Percentiles rank a stretch among this genome's conserved stretches.
Evolutionary conservation across 148 eudicot species (phyloP).

Genomic region (Linanthus parryae): DNA sequence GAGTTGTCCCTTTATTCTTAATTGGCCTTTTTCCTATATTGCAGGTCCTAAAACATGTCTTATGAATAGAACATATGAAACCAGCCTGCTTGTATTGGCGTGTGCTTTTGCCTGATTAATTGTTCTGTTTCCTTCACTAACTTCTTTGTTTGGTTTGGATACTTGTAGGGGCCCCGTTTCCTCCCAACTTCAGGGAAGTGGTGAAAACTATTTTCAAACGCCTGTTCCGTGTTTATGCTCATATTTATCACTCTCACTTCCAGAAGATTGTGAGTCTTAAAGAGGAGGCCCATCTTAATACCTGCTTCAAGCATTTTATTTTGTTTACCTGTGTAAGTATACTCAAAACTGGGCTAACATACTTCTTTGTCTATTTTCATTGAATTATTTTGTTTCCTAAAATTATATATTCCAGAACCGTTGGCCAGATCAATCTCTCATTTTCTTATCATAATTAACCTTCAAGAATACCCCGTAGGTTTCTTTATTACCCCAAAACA

Average conservation of each 20-base stretch:
- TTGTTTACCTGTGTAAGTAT: conserved; percentile 86
- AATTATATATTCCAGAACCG: no score
- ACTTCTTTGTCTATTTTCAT: neutral
- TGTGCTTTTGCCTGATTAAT: no score
- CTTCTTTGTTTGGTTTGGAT: neutral
- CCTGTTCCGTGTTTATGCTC: conserved; percentile 94
- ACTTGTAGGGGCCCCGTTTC: conserved; percentile 87
- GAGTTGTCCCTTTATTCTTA: neutral
- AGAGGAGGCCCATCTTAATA: conserved; percentile 97
- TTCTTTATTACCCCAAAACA: no score
- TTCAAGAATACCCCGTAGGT: no score
- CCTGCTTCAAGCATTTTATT: conserved; percentile 98
- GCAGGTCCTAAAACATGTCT: no score
- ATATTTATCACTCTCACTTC: conserved; percentile 96
- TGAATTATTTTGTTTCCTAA: neutral
- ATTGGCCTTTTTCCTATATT: no score
- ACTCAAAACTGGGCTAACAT: no score
- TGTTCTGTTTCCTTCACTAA: neutral
- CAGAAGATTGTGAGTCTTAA: conserved; percentile 98
- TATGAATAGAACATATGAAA: no score
- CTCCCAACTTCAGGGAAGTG: conserved; percentile 86
- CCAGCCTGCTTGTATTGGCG: no score
- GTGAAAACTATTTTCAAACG: conserved; percentile 95
- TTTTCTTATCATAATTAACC: no score
- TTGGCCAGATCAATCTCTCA: no score